Evolutionary conservation across 129 eudicot species (phyloP), one percentile per base, ranked within the genome.

Genomic region (Escallonia herrerae): DNA sequence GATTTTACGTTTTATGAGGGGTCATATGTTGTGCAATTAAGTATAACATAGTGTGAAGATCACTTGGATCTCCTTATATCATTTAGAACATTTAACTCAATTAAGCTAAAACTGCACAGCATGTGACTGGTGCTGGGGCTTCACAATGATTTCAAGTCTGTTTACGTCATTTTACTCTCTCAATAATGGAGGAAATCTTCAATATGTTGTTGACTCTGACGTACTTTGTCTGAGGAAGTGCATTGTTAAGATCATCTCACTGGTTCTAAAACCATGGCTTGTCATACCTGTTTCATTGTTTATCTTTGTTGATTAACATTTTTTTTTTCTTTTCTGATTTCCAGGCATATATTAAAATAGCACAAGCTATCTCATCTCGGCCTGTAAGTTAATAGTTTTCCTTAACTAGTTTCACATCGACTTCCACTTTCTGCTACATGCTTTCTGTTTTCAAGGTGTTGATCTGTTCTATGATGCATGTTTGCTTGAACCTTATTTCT

Each of bases 281-380:
- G 12, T 51, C 58, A 10, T 44, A 4, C n/a, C 44, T 33, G 42
- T n/a, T 44, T 9, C 51, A 41, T 46, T 55, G 11, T 15, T 43
- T 57, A 9, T 46, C 8, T 15, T 6, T 11, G 10, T 53, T 13
- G 4, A 4, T 53, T n/a, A 15, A 11, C 33, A 53, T 53, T 53
- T 43, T 56, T 47, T 15, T 12, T 45, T 62, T 56, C 39, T 67
- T 49, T 11, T 2, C 43, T 33, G 37, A 54, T 78, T 68, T 74
- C 71, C 85, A 94, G 99, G 99, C 99, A 10, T 94, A 94, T 80
- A 72, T 94, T 47, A 94, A 94, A 83, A 94, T 94, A 75, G 99
- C 99, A 50, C 97, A 94, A 81, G 99, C 99, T 62, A 77, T 94
- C 64, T 94, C 99, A 60, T 84, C 99, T 79, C 82, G 99, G 77